These are phyloP conservation scores for Trypanosoma rangeli DNA, from an alignment of 208 protist genomes.

Conservation along the genomic window DNA sequence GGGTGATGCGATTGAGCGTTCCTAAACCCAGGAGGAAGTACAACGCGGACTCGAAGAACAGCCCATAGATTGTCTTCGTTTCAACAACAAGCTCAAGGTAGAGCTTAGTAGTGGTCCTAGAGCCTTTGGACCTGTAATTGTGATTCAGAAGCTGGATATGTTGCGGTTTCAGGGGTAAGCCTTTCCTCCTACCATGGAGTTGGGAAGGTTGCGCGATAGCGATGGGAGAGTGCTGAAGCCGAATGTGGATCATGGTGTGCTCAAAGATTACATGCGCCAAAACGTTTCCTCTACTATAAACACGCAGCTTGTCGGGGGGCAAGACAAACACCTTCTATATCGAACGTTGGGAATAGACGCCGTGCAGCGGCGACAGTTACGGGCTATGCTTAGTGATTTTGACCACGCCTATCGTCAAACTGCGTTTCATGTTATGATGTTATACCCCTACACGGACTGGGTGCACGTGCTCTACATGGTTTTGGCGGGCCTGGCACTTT, in stretches of 20 bases:
- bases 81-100: conserved; percentile 57
- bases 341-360: conserved; percentile 68
- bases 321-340: conserved; percentile 71
- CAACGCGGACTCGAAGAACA: conserved; percentile 59
- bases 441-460: conserved; percentile 91
- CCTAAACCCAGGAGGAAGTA: conserved; percentile 64
- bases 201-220: conserved; percentile 69
- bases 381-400: conserved; percentile 87
- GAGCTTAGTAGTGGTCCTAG: conserved; percentile 62
- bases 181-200: conserved; percentile 74
- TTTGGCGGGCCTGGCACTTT: conserved; percentile 61
- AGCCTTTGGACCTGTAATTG: conserved; percentile 68
- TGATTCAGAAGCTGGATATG: conserved; percentile 82
- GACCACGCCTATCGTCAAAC: conserved; percentile 76
- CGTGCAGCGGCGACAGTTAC: conserved; percentile 81
- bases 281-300: conserved; percentile 16
- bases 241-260: not conserved
- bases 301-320: conserved; percentile 28
- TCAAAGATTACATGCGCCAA: conserved; percentile 1
- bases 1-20: conserved; percentile 7
- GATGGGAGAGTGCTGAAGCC: conserved; percentile 10
- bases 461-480: conserved; percentile 84
- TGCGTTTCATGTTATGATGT: conserved; percentile 89
- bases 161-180: conserved; percentile 86
- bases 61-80: conserved; percentile 79